Conservation (phyloP, 2,329 filamentous ascomycete genomes). For the Drechslera avenae region DNA sequence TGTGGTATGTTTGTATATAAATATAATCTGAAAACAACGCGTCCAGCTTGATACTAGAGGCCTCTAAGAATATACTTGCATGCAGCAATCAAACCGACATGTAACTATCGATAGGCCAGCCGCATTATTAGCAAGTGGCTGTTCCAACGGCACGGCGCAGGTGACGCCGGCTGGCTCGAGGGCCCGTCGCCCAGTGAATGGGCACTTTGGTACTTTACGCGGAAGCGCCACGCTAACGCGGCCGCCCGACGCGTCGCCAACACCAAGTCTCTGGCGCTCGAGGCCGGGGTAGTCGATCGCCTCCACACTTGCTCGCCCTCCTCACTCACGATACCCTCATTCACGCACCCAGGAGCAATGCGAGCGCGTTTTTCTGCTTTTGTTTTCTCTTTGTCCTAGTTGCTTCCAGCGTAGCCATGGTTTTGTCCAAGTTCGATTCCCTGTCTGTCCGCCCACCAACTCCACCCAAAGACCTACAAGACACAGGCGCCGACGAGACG, state of each 20-base stretch:
- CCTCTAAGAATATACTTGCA: no score
- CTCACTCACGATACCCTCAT: constrained; percentile 14
- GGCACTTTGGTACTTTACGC: constrained; percentile 22
- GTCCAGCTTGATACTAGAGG: no score
- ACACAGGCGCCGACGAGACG: constrained; percentile 46
- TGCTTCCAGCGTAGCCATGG: constrained; percentile 48
- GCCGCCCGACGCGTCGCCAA: constrained; percentile 21
- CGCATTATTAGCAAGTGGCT: no score
- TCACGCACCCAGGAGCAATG: constrained; percentile 32
- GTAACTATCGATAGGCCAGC: no score
- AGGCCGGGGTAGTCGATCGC: constrained; percentile 17
- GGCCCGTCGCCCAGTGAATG: constrained; percentile 15
- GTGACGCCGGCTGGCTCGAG: constrained; percentile 6
- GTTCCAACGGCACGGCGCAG: not conserved
- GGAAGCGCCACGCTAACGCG: constrained; percentile 20
- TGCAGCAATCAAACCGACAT: no score
- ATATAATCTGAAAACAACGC: no score
- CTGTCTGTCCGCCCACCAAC: constrained; percentile 61
- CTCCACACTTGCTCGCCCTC: constrained; percentile 15
- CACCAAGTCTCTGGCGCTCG: constrained; percentile 21
- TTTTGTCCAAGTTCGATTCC: constrained; percentile 51
- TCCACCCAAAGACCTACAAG: constrained; percentile 57
- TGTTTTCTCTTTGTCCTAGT: constrained; percentile 29
- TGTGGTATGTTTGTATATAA: no score
- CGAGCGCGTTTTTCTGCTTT: constrained; percentile 21